phyloP scores from a whole-genome alignment of 1,284 basidiomycete genomes.

The Cutaneotrichosporon sp. region DNA sequence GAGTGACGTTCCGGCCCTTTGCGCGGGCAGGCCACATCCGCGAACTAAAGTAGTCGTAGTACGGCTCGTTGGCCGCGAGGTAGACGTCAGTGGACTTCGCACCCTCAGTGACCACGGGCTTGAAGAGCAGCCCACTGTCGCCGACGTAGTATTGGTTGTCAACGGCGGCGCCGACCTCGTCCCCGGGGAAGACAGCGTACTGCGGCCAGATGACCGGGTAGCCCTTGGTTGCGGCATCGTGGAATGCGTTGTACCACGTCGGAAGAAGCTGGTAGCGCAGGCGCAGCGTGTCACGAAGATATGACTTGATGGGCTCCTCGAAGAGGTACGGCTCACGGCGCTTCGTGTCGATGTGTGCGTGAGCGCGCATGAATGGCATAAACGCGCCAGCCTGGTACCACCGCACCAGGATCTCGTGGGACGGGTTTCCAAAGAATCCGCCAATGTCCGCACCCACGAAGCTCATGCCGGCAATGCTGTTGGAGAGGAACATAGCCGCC shows the following conservation, averaged over 20 bases:
- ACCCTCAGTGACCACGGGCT: constrained; percentile 78
- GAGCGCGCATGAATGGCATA: constrained; percentile 96
- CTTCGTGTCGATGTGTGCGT: constrained; percentile 97
- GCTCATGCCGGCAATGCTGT: constrained; percentile 87
- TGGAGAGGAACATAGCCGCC: constrained; percentile 87
- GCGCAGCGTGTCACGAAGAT: constrained; percentile 72
- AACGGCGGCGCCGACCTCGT: constrained; percentile 73
- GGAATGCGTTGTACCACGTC: constrained; percentile 95
- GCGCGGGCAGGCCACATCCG: constrained; percentile 61
- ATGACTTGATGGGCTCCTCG: constrained; percentile 79
- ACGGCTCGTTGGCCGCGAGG: constrained; percentile 81
- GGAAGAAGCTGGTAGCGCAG: constrained; percentile 85
- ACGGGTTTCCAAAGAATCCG: constrained; percentile 97
- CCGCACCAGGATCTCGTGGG: constrained; percentile 86
- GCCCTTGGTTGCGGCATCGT: constrained; percentile 72
- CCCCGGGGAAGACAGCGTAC: constrained; percentile 85
- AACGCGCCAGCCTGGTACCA: constrained; percentile 98
- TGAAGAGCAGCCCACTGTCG: constrained; percentile 79
- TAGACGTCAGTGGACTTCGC: constrained; percentile 71
- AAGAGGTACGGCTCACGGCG: constrained; percentile 91
- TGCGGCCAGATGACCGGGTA: constrained; percentile 84
- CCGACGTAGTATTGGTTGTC: constrained; percentile 96
- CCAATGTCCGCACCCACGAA: constrained; percentile 95
- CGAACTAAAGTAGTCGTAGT: constrained; percentile 88
- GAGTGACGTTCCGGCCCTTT: constrained; percentile 62